Evolutionary conservation across 2,329 filamentous ascomycete genomes (phyloP), one percentile per base, ranked within the genome.

Genomic region (Aspergillus thermomutatus): DNA sequence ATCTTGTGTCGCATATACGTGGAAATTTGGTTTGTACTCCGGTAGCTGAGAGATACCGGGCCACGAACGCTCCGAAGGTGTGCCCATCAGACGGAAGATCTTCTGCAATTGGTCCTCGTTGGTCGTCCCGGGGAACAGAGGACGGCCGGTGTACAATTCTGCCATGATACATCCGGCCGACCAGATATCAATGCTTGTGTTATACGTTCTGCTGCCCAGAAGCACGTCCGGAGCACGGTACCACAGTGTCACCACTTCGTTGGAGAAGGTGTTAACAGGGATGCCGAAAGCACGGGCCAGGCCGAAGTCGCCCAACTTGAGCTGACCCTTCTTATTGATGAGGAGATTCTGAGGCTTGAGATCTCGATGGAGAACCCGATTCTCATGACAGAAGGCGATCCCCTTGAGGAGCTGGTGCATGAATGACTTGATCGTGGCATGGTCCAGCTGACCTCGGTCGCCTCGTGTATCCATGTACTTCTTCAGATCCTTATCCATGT

Each of bases 121-220:
- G 40, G 94, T 97, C 1, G 94, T 99, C 57, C 94, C 94, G 0
- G 94, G 94, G 79, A 99, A 99, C 6, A 99, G 83, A 0, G 94
- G 94, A 19, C 94, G 85, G 3, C 94, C 94, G 0, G 93, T 97
- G 75, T 95, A 97, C 92, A 99, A 97, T 77, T 99, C 94, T 9
- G 94, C 94, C 94, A 99, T 97, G 80, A 99, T 99, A 75, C 94
- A 99, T 55, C 94, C 94, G 6, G 94, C 94, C 6, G 91, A 96
- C 94, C 94, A 99, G 72, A 99, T 97, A 70, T 99, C 94, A 74
- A 99, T 97, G 77, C 91, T 96, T n/a, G 94, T 99, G 77, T 96
- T 99, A 80, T 99, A 99, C 23, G 94, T 97, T 63, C 94, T 83
- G 68, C 90, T 94, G 52, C 94, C 94, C 48, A 99, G 84, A 52